Conservation (phyloP, 73 alveolate species). For the Breviolum minutum region DNA sequence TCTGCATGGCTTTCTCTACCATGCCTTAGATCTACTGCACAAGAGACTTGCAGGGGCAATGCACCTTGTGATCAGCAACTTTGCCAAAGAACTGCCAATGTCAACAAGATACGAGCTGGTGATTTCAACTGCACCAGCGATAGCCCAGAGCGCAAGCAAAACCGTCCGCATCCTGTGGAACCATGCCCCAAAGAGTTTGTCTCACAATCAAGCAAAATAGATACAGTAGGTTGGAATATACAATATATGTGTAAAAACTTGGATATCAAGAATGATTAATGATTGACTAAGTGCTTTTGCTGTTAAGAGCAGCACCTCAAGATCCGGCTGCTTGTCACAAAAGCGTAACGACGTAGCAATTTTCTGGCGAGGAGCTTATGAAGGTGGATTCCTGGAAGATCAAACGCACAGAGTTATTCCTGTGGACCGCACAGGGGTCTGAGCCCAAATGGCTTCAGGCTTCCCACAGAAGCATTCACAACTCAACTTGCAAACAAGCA, state of each 20-base stretch:
- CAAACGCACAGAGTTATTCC: not conserved
- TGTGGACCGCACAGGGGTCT: not conserved
- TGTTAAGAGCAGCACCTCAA: not conserved
- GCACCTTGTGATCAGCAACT: not conserved
- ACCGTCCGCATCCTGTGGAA: not conserved
- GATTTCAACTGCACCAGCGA: conserved; percentile 23
- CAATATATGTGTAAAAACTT: too few species aligned
- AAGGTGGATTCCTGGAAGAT: not conserved
- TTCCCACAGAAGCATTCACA: not conserved
- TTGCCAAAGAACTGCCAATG: not conserved
- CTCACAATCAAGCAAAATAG: too few species aligned
- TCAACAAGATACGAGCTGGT: conserved; percentile 3
- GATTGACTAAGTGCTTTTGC: not conserved
- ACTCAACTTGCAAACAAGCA: not conserved
- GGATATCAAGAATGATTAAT: too few species aligned
- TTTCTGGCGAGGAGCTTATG: conserved; percentile 21
- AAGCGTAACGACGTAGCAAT: not conserved
- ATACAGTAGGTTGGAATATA: too few species aligned
- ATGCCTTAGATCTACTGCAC: not conserved
- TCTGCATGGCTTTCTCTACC: not conserved
- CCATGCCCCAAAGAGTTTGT: not conserved
- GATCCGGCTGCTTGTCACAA: not conserved
- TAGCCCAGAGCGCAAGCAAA: conserved; percentile 6
- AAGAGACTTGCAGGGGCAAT: too few species aligned
- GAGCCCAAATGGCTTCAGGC: conserved; percentile 12